These are phyloP conservation scores for Globisporangium orthogonon DNA, from an alignment of 352 stramenopile genomes.

Conservation along the genomic window DNA sequence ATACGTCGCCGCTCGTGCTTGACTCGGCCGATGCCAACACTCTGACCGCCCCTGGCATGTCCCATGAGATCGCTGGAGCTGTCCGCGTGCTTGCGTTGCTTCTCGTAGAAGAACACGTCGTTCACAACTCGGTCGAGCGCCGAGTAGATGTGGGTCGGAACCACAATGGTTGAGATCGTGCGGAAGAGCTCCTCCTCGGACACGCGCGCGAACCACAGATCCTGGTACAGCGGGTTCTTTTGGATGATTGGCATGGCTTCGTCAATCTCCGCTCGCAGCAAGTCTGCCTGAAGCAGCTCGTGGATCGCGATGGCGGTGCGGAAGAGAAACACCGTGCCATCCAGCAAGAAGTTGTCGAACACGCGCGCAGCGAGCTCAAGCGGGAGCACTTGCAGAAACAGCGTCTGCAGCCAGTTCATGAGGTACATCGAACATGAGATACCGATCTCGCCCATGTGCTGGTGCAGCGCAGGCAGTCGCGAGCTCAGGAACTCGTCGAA, in stretches of 20 bases:
- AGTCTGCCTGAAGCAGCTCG: slow-evolving; percentile 43
- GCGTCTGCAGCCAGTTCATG: slow-evolving; percentile 87
- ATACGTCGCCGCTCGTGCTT: slow-evolving; percentile 63
- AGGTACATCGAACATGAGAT: slow-evolving; percentile 77
- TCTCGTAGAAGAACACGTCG: slow-evolving; percentile 85
- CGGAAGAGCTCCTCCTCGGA: slow-evolving; percentile 71
- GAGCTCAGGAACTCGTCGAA: slow-evolving; percentile 66
- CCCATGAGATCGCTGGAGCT: slow-evolving; percentile 20
- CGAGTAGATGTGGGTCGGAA: slow-evolving; percentile 63
- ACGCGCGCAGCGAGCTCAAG: slow-evolving; percentile 68
- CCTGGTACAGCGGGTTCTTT: slow-evolving; percentile 55
- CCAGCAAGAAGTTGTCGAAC: slow-evolving; percentile 81
- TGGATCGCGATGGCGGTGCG: slow-evolving; percentile 78
- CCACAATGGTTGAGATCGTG: slow-evolving; percentile 46
- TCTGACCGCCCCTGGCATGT: slow-evolving; percentile 42
- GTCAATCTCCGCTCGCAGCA: slow-evolving; percentile 66
- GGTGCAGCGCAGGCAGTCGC: slow-evolving; percentile 39
- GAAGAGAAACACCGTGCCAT: slow-evolving; percentile 83
- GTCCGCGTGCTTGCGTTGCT: slow-evolving; percentile 22
- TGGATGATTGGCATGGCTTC: slow-evolving; percentile 70
- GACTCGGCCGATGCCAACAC: slow-evolving; percentile 58
- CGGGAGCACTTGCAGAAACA: slow-evolving; percentile 80
- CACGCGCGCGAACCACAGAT: slow-evolving; percentile 46
- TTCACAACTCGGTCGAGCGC: slow-evolving; percentile 73
- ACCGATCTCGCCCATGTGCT: slow-evolving; percentile 50